These are phyloP conservation scores for Mrakia frigida DNA, from an alignment of 768 basidiomycete genomes.

Conservation along the genomic window DNA sequence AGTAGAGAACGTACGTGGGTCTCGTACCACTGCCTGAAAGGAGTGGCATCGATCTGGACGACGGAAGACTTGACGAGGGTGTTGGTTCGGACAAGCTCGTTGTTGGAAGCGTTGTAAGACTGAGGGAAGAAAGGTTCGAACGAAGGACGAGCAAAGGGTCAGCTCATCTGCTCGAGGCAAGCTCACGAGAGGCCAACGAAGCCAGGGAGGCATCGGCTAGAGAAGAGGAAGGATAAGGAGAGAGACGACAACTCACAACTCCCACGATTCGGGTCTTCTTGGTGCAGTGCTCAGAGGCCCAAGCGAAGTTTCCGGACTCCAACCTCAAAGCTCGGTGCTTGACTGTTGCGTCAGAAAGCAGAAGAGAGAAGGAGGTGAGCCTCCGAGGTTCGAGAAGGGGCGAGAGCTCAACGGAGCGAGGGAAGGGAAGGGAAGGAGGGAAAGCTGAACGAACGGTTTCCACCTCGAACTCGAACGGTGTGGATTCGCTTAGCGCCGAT, in stretches of 20 bases:
- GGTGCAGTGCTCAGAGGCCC: conserved; percentile 91
- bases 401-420: neutral
- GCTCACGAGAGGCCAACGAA: neutral
- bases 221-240: neutral
- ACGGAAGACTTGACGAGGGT: conserved; percentile 95
- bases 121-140: neutral
- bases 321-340: conserved; percentile 96
- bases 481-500: conserved; percentile 93
- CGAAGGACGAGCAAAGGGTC: neutral
- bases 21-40: conserved; percentile 99
- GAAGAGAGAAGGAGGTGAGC: neutral
- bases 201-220: neutral
- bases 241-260: conserved; percentile 61
- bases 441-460: conserved; percentile 52
- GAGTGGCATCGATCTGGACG: conserved; percentile 95
- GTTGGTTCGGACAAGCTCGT: conserved; percentile 99
- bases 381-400: neutral
- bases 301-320: conserved; percentile 95
- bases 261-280: conserved; percentile 92
- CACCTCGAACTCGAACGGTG: conserved; percentile 89
- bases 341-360: conserved; percentile 37
- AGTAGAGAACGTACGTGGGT: conserved; percentile 67
- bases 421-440: neutral
- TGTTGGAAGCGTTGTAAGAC: conserved; percentile 94
- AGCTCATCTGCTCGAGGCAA: neutral